phyloP scores from a whole-genome alignment of 2,329 filamentous ascomycete species.

The Colletotrichum sp. region DNA sequence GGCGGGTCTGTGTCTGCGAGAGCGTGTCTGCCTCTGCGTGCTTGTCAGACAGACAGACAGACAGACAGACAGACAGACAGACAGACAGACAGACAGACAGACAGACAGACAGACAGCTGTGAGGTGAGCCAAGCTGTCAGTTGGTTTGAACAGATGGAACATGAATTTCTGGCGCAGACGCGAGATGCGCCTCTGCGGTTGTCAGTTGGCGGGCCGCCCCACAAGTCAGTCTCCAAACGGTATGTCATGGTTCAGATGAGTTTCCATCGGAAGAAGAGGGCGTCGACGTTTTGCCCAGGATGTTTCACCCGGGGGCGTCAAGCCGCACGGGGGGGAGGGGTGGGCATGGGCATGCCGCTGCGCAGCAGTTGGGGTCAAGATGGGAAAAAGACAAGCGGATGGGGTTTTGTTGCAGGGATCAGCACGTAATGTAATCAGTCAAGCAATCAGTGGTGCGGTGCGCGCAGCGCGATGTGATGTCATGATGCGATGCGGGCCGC shows the following conservation, averaged over 20 bases:
- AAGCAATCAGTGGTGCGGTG: background rate
- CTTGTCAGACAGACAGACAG: too few species aligned
- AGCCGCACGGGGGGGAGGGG: background rate
- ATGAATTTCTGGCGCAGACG: conserved; percentile 5
- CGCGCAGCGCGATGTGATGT: background rate
- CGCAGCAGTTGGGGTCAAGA: background rate
- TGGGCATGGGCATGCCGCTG: background rate
- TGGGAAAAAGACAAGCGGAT: background rate
- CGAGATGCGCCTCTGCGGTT: conserved; percentile 8
- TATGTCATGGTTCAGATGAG: conserved; percentile 3
- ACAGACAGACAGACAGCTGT: background rate
- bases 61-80: too few species aligned
- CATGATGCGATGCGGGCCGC: background rate
- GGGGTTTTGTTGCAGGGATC: background rate
- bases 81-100: too few species aligned
- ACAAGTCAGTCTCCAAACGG: background rate
- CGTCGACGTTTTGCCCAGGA: background rate
- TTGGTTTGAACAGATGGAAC: background rate
- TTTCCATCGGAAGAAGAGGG: background rate
- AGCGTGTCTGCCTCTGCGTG: too few species aligned
- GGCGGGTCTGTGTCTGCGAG: too few species aligned
- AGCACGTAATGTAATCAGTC: background rate
- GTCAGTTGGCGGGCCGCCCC: background rate
- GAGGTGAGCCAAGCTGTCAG: background rate
- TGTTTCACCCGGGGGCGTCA: background rate